These are phyloP conservation scores for Babjeviella inositovora DNA, from an alignment of 805 yeast genomes.

Conservation along the genomic window DNA sequence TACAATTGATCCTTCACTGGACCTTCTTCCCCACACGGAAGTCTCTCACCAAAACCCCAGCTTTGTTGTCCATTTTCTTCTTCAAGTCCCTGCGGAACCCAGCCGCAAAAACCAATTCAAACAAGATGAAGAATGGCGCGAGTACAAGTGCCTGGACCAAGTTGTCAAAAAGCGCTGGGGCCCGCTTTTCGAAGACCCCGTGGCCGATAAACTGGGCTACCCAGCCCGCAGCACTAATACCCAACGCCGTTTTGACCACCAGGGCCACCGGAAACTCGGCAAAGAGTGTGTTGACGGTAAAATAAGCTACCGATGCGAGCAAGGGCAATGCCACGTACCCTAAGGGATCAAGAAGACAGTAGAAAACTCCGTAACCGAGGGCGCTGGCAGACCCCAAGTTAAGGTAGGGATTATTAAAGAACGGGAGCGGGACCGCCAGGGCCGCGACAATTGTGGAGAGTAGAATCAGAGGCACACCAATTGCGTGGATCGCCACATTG, in stretches of 20 bases:
- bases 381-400: slow-evolving; percentile 32
- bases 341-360: slow-evolving; percentile 35
- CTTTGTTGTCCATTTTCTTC: slow-evolving; percentile 27
- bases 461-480: slow-evolving; percentile 70
- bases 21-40: no score
- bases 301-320: slow-evolving; percentile 29
- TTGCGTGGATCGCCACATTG: slow-evolving; percentile 64
- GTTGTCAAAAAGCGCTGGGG: slow-evolving; percentile 81
- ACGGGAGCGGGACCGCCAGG: slow-evolving; percentile 5
- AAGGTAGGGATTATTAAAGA: slow-evolving; percentile 5
- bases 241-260: slow-evolving; percentile 13
- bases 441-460: slow-evolving; percentile 24
- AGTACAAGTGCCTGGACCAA: slow-evolving; percentile 71
- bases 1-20: no score
- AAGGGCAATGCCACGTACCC: slow-evolving; percentile 1
- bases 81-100: slow-evolving; percentile 44
- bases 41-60: slow-evolving; percentile 18
- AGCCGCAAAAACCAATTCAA: slow-evolving; percentile 55
- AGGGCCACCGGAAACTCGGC: slow-evolving; percentile 8
- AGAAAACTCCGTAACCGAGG: slow-evolving; percentile 36
- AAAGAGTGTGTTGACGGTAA: slow-evolving; percentile 22
- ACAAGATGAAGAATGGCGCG: slow-evolving; percentile 82
- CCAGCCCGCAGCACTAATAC: slow-evolving; percentile 49
- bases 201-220: slow-evolving; percentile 79
- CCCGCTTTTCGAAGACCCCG: slow-evolving; percentile 60